A percentile compares a stretch with the other conserved stretches of the same genome.
Conservation (phyloP, 169 alveolate species). For the Eimeria sp. region DNA sequence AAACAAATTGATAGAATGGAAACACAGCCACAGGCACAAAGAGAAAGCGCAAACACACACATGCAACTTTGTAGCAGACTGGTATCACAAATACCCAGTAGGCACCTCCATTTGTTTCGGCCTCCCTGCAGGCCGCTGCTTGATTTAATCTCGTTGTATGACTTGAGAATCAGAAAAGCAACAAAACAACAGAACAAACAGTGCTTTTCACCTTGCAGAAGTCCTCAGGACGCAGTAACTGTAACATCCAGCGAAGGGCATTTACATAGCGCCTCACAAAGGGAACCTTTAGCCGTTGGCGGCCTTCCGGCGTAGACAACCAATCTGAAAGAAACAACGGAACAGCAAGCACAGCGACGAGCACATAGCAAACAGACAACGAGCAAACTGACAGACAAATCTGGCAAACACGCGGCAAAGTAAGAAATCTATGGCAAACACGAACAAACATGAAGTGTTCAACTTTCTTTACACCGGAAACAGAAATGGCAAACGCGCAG, state of each 20-base stretch:
- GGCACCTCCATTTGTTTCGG: background rate
- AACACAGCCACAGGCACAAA: no score
- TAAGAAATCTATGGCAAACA: background rate
- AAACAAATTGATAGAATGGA: no score
- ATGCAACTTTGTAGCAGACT: background rate
- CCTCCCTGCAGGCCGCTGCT: background rate
- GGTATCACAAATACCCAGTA: background rate
- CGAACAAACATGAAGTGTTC: background rate
- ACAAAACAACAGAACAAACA: background rate
- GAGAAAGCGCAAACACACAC: background rate
- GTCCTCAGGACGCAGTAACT: background rate
- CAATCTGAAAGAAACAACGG: background rate
- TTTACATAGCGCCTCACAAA: slow-evolving; percentile 33
- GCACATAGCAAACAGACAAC: background rate
- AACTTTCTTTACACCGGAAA: background rate
- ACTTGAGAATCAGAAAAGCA: background rate
- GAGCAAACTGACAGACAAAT: background rate
- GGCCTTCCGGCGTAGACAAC: slow-evolving; percentile 30
- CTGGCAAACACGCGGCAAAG: background rate
- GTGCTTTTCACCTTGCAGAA: background rate
- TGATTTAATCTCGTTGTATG: background rate
- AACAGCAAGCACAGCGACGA: background rate
- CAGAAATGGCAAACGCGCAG: background rate
- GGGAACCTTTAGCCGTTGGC: background rate
- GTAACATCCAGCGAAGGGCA: slow-evolving; percentile 2